These are phyloP conservation scores for Wickerhamiella azymoides DNA, from an alignment of 805 yeast species.

Conservation along the genomic window DNA sequence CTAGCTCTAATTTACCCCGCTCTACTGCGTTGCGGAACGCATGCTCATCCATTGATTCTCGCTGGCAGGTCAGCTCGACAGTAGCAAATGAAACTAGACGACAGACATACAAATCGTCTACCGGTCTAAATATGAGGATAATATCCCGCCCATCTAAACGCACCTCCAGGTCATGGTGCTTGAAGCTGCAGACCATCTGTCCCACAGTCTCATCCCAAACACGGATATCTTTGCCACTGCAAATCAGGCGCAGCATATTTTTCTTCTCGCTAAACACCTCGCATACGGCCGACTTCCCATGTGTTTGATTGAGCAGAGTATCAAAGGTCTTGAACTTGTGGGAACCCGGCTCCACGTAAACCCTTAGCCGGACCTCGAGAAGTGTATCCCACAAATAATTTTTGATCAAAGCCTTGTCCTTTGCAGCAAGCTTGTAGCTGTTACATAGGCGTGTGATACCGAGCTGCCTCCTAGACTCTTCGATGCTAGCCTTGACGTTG, in stretches of 20 bases:
- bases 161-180: background rate
- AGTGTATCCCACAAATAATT: slow-evolving; percentile 11
- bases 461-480: slow-evolving; percentile 1
- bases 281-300: slow-evolving; percentile 6
- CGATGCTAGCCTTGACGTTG: background rate
- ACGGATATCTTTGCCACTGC: slow-evolving; percentile 1
- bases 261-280: slow-evolving; percentile 5
- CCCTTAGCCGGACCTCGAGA: slow-evolving; percentile 5
- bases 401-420: background rate
- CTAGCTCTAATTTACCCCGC: background rate
- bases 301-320: background rate
- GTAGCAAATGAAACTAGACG: slow-evolving; percentile 1
- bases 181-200: slow-evolving; percentile 1
- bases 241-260: slow-evolving; percentile 5
- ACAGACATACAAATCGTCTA: slow-evolving; percentile 7
- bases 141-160: background rate
- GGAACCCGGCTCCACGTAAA: slow-evolving; percentile 7
- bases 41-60: background rate
- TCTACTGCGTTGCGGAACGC: background rate
- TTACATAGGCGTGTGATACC: background rate
- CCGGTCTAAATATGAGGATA: slow-evolving; percentile 1
- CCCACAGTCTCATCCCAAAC: slow-evolving; percentile 11
- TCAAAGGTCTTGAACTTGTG: slow-evolving; percentile 4
- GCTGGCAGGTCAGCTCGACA: background rate
- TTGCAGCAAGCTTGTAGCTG: background rate